phyloP scores from a whole-genome alignment of 176 grass and related monocot genomes.

The Zizania latifolia region DNA sequence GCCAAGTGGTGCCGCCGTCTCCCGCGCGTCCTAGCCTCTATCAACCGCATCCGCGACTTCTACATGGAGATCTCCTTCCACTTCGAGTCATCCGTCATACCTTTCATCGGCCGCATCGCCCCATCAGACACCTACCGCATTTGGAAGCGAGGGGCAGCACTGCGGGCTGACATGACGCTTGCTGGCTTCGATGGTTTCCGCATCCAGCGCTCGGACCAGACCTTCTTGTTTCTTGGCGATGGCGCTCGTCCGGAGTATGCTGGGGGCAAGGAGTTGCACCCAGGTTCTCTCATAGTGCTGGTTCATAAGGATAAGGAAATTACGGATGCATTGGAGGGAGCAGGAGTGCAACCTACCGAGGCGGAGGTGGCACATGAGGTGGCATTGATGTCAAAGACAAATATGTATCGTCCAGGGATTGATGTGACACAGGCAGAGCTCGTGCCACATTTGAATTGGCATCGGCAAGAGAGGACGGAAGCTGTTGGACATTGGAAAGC shows the following conservation, averaged over 20 bases:
- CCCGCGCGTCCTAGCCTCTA: conserved; percentile 73
- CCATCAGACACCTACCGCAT: conserved; percentile 96
- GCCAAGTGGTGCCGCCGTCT: conserved; percentile 95
- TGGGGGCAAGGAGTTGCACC: conserved; percentile 51
- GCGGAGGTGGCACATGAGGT: conserved; percentile 90
- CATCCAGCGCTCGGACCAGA: conserved; percentile 94
- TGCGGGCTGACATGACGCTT: conserved; percentile 90
- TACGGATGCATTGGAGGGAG: conserved; percentile 83
- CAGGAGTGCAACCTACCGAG: conserved; percentile 75
- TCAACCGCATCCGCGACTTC: conserved; percentile 71
- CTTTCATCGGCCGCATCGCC: conserved; percentile 90
- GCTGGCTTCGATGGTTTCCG: conserved; percentile 83
- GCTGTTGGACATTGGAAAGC: conserved; percentile 85
- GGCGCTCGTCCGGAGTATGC: conserved; percentile 43
- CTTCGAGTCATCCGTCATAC: conserved; percentile 97
- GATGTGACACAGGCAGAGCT: conserved; percentile 97
- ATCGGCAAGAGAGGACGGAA: conserved; percentile 71
- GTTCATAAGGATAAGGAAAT: conserved; percentile 96
- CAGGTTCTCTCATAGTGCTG: conserved; percentile 85
- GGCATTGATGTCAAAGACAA: conserved; percentile 86
- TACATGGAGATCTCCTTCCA: conserved; percentile 99
- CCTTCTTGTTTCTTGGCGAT: conserved; percentile 82
- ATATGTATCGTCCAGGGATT: conserved; percentile 92
- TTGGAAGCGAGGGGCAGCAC: conserved; percentile 71
- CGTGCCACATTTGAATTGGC: conserved; percentile 84